phyloP scores from a whole-genome alignment of 352 stramenopile species.

The Pythium utonaiense region DNA sequence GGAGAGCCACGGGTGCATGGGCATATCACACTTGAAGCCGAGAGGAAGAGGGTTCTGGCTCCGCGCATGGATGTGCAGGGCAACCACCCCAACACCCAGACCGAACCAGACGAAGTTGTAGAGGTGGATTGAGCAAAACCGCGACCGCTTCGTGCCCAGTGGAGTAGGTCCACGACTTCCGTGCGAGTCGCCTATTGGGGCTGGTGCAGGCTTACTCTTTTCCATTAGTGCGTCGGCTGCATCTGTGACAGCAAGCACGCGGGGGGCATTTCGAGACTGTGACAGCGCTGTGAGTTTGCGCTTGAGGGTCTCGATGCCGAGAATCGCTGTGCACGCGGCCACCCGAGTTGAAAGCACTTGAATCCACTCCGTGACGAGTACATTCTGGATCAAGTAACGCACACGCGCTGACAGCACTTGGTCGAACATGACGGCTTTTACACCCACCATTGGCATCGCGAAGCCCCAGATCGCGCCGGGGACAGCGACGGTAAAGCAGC shows the following conservation, averaged over 20 bases:
- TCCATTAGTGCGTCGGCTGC: not conserved
- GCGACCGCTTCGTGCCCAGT: not conserved
- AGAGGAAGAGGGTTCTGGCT: not conserved
- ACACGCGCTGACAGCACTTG: constrained; percentile 6
- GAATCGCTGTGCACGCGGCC: constrained; percentile 4
- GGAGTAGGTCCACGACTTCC: not conserved
- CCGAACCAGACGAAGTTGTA: constrained; percentile 4
- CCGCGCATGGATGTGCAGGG: not conserved
- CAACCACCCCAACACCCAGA: not conserved
- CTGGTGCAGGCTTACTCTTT: not conserved
- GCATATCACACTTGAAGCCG: constrained; percentile 8
- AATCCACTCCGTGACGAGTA: not conserved
- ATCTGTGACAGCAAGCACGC: not conserved
- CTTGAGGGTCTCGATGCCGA: constrained; percentile 13
- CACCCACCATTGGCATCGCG: not conserved
- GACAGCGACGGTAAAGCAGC: constrained; percentile 7
- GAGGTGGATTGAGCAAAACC: not conserved
- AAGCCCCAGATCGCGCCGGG: constrained; percentile 4
- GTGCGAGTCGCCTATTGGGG: not conserved
- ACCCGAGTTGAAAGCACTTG: constrained; percentile 7
- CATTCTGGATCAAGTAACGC: constrained; percentile 1
- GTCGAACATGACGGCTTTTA: constrained; percentile 2
- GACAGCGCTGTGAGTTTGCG: not conserved
- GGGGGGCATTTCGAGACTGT: not conserved
- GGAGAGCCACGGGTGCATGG: not conserved